Evolutionary conservation across 106 monocot genomes (phyloP), one percentile per base, ranked within the genome.

Genomic region (Allium sativum): DNA sequence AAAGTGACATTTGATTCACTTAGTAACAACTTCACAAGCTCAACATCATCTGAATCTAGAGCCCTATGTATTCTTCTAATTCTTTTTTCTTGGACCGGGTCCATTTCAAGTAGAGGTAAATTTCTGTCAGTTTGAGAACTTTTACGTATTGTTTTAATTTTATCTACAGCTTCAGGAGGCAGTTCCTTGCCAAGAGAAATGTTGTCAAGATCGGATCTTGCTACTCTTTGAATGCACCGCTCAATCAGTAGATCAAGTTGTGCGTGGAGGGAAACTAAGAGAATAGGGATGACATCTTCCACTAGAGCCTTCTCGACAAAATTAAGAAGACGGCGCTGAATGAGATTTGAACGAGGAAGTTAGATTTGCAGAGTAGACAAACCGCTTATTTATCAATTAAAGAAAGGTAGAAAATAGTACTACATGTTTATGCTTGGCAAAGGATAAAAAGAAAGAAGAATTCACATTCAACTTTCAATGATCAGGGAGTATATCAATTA

Each of bases 41-140:
- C 87, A 50, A 96, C 81, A 74, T 96, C 95, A 72, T 96, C 95
- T 56, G 76, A 84, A 68, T 96, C 95, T 9, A 96, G 70, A 7
- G 95, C 95, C 66, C 73, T 79, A 57, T 84, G 79, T 70, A 96
- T 90, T 66, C 79, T 81, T 62, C 68, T 73, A 10, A 87, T 67
- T 73, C 82, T 63, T 77, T 77, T 87, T 48, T 82, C 90, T 40
- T 58, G 64, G n/a, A 57, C 31, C 21, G 76, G 75, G 48, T 78
- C 79, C 12, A 65, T 20, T n/a, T 13, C 13, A 14, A 48, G 45
- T 6, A 10, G 50, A 65, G 61, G 42, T 42, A 41, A 45, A 53
- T 72, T 63, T 31, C 31, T 31, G 42, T 31, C 31, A 42, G 66
- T 48, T 53, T 67, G 67, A 41, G 67, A 47, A 18, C 67, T 70